Percentiles rank a stretch among this genome's conserved stretches.
Evolutionary conservation across 1,139 yeast genomes (phyloP).

Genomic region (Candida mesenterica): DNA sequence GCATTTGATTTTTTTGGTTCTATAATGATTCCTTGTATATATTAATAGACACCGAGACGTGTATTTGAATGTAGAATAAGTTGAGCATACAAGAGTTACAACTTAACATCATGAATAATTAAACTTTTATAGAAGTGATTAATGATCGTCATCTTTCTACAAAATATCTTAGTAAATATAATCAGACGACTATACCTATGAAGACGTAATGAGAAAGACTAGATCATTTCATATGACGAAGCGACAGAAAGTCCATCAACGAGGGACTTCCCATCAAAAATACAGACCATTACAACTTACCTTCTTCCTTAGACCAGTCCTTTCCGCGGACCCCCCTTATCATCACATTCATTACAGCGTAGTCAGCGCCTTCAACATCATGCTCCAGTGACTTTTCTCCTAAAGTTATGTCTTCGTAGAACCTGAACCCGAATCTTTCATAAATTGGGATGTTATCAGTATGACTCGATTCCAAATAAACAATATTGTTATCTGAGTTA

Average conservation of each 20-base stretch:
- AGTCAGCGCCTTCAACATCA: conserved; percentile 44
- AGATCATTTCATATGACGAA: not conserved
- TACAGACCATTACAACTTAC: conserved; percentile 8
- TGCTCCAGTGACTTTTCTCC: conserved; percentile 34
- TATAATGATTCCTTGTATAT: not conserved
- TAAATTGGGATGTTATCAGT: conserved; percentile 55
- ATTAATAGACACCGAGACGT: not conserved
- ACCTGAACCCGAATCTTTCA: conserved; percentile 53
- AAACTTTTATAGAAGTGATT: too few species aligned
- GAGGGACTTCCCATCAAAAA: too few species aligned
- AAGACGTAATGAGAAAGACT: conserved; percentile 2
- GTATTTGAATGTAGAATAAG: not conserved
- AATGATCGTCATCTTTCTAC: not conserved
- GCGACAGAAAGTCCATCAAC: too few species aligned
- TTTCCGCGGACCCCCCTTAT: conserved; percentile 36
- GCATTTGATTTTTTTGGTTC: not conserved
- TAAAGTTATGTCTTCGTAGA: conserved; percentile 48
- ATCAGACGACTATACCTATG: conserved; percentile 3
- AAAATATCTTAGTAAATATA: conserved; percentile 2
- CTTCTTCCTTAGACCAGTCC: conserved; percentile 10
- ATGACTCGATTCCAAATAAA: conserved; percentile 63
- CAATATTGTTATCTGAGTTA: conserved; percentile 34
- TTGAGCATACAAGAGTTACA: not conserved
- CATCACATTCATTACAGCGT: conserved; percentile 59
- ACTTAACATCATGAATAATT: not conserved